Evolutionary conservation across 305 asterid genomes (phyloP), one percentile per base, ranked within the genome.

Genomic region (Fraxinus xanthoxyloides): DNA sequence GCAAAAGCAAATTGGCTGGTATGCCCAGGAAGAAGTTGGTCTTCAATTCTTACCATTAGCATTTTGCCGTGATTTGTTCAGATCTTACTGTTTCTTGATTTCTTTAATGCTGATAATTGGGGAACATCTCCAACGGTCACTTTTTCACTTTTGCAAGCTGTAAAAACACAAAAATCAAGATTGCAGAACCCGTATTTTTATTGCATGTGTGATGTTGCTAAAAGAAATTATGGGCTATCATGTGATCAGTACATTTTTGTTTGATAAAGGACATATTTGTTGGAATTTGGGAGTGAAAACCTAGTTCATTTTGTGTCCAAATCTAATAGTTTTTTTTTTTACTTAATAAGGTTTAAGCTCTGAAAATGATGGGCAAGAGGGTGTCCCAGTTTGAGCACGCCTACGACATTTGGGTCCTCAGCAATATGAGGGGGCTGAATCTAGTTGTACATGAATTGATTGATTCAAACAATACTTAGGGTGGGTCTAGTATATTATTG

Each of bases 21-120:
- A 80, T 90, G 85, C 85, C 88, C 38, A 88, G 95, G 84, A 89
- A 98, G 93, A 94, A 93, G 88, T 83, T 96, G 87, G 90, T n/a
- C 15, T 63, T 79, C 65, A 36, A 3, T 69, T 61, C 26, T 63
- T 69, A 26, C 24, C 31, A n/a, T 9, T 63, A 40, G 65, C 17
- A 48, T 77, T 78, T 80, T 54, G 78, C 72, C 77, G 46, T 80
- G 75, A 72, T 32, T 69, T 54, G 77, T 43, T 67, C 23, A 72
- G 26, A 26, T 75, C 70, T 77, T 81, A 73, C 72, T n/a, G 2
- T 81, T 83, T 63, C 63, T 32, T 67, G 36, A 26, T 61, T 69
- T 84, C 12, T 77, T 78, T 82, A 74, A 35, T 81, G 82, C 76
- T 76, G 54, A 79, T 84, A 80, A 81, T 78, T 75, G 77, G 88